Evolutionary conservation across 805 yeast species (phyloP).

Genomic region (Komagataella pastoris): DNA sequence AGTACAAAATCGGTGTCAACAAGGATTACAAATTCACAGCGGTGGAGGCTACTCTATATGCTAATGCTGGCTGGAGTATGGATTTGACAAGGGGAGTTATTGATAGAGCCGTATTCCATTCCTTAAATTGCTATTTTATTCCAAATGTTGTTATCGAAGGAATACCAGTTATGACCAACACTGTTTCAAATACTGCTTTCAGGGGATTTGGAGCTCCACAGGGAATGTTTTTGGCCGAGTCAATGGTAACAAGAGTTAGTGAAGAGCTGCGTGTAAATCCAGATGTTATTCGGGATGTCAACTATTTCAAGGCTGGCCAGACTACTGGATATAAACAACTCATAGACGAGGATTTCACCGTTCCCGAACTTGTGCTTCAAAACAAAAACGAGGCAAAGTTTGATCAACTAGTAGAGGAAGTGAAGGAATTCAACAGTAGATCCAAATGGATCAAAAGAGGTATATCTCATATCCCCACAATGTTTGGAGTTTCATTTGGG

Average conservation of each 20-base stretch:
- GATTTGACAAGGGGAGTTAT: constrained; percentile 35
- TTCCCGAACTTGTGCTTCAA: constrained; percentile 21
- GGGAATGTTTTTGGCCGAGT: constrained; percentile 30
- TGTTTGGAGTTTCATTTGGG: constrained; percentile 34
- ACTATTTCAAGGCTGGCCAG: constrained; percentile 19
- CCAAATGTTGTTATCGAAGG: constrained; percentile 25
- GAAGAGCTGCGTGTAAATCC: constrained; percentile 25
- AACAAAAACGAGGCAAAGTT: constrained; percentile 21
- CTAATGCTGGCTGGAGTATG: constrained; percentile 36
- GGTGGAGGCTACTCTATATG: constrained; percentile 22
- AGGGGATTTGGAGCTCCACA: constrained; percentile 39
- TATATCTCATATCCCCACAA: constrained; percentile 29
- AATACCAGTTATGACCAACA: constrained; percentile 27
- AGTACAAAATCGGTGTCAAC: constrained; percentile 28
- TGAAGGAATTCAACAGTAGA: constrained; percentile 23
- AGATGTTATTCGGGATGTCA: constrained; percentile 22
- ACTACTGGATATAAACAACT: constrained; percentile 26
- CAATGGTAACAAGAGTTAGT: constrained; percentile 23
- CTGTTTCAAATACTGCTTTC: constrained; percentile 34
- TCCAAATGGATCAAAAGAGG: constrained; percentile 34
- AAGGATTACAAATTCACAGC: constrained; percentile 26
- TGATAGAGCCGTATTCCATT: constrained; percentile 30
- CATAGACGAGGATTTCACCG: constrained; percentile 26
- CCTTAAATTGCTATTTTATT: constrained; percentile 27
- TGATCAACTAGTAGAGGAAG: constrained; percentile 19